Evolutionary conservation across 169 alveolate genomes (phyloP).

Genomic region (Eimeria necatrix): DNA sequence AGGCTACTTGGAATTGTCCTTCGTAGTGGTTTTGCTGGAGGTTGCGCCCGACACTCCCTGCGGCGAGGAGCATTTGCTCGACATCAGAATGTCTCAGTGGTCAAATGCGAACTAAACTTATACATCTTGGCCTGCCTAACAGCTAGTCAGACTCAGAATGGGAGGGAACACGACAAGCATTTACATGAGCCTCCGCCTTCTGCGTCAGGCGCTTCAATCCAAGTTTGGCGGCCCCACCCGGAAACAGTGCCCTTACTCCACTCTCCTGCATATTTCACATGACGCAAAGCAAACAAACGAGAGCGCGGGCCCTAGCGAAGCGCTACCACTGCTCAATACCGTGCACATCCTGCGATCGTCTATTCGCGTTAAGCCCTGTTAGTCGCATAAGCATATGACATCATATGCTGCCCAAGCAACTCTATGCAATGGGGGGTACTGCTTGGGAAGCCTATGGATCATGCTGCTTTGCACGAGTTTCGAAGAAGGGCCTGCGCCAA

Average conservation of each 20-base stretch:
- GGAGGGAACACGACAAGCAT: background rate
- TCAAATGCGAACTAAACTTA: background rate
- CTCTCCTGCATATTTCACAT: conserved; percentile 11
- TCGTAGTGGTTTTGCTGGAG: conserved; percentile 70
- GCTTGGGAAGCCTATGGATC: no score
- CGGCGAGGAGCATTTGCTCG: background rate
- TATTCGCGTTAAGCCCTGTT: background rate
- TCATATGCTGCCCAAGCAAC: no score
- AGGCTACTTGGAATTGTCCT: conserved; percentile 40
- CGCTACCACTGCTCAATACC: background rate
- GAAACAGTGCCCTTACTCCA: conserved; percentile 53
- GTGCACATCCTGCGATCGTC: background rate
- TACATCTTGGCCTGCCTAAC: background rate
- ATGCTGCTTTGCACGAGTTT: no score
- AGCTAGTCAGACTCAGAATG: background rate
- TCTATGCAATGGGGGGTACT: no score
- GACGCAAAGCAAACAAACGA: background rate
- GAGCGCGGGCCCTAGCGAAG: background rate
- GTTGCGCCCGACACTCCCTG: conserved; percentile 73
- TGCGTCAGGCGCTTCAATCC: conserved; percentile 54
- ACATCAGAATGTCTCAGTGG: background rate
- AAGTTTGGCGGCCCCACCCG: conserved; percentile 73
- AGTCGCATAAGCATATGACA: background rate
- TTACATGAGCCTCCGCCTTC: conserved; percentile 53
- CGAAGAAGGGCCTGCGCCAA: no score